Percentiles rank a stretch among this genome's conserved stretches.
Conservation (phyloP, 148 eudicot genomes). For the Camellia lanceoleosa region DNA sequence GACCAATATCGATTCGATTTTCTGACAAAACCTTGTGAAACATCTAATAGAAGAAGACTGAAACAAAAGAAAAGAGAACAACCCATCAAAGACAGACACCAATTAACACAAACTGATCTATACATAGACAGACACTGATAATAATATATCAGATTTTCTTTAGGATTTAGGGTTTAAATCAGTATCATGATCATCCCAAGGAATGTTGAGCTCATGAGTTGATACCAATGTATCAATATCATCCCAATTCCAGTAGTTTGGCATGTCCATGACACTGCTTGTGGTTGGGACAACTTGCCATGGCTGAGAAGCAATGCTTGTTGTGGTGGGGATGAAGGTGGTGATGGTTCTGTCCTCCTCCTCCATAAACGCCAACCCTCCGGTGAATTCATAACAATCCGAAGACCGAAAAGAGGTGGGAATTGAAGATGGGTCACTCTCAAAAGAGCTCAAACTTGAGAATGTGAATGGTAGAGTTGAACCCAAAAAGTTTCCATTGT, state of each 20-base stretch:
- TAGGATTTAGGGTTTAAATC: conserved; percentile 23
- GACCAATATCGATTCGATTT: too few species aligned
- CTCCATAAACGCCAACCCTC: conserved; percentile 17
- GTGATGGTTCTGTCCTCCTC: conserved; percentile 16
- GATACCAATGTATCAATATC: conserved; percentile 48
- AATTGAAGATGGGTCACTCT: conserved; percentile 36
- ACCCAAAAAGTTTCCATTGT: conserved; percentile 20
- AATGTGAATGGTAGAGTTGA: conserved; percentile 31
- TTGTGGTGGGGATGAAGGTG: conserved; percentile 13
- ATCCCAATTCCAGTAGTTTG: conserved; percentile 61
- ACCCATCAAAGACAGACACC: neutral
- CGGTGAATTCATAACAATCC: conserved; percentile 25
- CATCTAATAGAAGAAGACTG: neutral
- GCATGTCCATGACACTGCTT: conserved; percentile 26
- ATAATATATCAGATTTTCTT: neutral
- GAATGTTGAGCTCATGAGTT: conserved; percentile 38
- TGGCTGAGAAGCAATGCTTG: conserved; percentile 22
- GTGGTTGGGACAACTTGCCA: conserved; percentile 24
- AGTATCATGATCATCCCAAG: conserved; percentile 47
- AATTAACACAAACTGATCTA: neutral
- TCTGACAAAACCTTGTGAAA: too few species aligned
- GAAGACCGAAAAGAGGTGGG: conserved; percentile 24
- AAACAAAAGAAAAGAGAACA: neutral
- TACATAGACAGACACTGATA: neutral
- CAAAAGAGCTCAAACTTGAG: conserved; percentile 35